Evolutionary conservation across 1,284 basidiomycete genomes (phyloP).

Genomic region (Ustilago sp.): DNA sequence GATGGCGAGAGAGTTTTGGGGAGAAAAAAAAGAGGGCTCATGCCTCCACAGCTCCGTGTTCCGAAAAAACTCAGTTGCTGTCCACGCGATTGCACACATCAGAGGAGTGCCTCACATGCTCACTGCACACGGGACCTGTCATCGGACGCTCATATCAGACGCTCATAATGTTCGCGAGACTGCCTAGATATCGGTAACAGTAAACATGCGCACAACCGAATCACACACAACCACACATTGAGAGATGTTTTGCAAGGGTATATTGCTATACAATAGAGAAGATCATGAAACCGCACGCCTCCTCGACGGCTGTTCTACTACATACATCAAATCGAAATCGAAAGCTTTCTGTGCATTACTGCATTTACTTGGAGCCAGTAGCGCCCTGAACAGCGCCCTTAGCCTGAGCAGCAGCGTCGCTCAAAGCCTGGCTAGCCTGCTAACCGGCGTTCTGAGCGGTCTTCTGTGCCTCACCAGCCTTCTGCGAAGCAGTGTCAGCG

Average conservation of each 20-base stretch:
- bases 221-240: too few species aligned
- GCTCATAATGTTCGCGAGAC: too few species aligned
- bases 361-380: slow-evolving; percentile 37
- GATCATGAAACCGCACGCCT: background rate
- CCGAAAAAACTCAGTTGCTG: background rate
- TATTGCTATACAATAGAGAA: slow-evolving; percentile 27
- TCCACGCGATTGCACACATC: background rate
- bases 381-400: slow-evolving; percentile 43
- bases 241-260: slow-evolving; percentile 31
- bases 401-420: slow-evolving; percentile 49
- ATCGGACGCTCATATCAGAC: too few species aligned
- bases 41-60: slow-evolving; percentile 19
- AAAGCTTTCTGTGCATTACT: background rate
- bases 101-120: background rate
- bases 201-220: background rate
- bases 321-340: background rate
- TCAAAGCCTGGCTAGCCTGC: slow-evolving; percentile 45
- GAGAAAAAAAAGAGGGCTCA: slow-evolving; percentile 10
- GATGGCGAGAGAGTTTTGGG: background rate
- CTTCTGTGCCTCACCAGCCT: slow-evolving; percentile 34
- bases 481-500: slow-evolving; percentile 27
- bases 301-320: slow-evolving; percentile 5
- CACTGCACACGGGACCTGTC: too few species aligned
- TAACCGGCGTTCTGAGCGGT: slow-evolving; percentile 28
- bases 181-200: too few species aligned